Evolutionary conservation across 2,329 filamentous ascomycete species (phyloP).

Genomic region (Coniochaeta prunicola): DNA sequence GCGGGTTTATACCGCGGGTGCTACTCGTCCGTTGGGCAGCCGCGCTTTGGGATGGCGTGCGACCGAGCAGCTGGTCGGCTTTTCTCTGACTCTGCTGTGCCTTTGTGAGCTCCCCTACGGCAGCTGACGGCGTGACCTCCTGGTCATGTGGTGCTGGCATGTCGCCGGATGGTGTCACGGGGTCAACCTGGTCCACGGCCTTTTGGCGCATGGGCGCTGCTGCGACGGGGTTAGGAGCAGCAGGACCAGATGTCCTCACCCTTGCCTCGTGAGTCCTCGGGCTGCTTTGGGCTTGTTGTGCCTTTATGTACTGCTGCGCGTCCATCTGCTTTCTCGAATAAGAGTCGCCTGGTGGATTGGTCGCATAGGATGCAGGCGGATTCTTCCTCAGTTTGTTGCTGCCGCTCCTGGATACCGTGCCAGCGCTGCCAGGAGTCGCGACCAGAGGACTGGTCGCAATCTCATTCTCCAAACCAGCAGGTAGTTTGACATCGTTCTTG

Average conservation of each 20-base stretch:
- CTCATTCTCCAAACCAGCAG: conserved; percentile 17
- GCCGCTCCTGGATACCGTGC: conserved; percentile 36
- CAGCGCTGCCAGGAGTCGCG: conserved; percentile 22
- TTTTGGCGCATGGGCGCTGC: background rate
- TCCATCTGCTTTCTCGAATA: conserved; percentile 36
- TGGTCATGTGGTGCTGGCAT: background rate
- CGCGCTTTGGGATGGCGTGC: conserved; percentile 7
- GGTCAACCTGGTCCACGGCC: background rate
- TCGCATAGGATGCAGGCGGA: conserved; percentile 27
- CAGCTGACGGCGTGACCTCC: conserved; percentile 1
- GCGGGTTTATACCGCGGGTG: conserved; percentile 1
- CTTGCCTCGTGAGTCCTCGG: background rate
- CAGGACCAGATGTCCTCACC: background rate
- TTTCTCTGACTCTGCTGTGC: conserved; percentile 14
- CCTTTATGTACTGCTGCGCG: conserved; percentile 24
- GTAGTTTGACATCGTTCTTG: conserved; percentile 31
- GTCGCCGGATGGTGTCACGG: background rate
- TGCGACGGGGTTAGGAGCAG: background rate
- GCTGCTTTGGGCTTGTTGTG: background rate
- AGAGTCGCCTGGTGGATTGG: conserved; percentile 23
- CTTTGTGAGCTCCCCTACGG: conserved; percentile 11
- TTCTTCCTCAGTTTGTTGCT: conserved; percentile 55
- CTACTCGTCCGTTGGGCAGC: conserved; percentile 2
- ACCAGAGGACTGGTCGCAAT: conserved; percentile 18
- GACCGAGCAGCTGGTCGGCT: conserved; percentile 13